These are phyloP conservation scores for Aplosporella prunicola DNA, from an alignment of 2,329 filamentous ascomycete genomes.

Conservation along the genomic window DNA sequence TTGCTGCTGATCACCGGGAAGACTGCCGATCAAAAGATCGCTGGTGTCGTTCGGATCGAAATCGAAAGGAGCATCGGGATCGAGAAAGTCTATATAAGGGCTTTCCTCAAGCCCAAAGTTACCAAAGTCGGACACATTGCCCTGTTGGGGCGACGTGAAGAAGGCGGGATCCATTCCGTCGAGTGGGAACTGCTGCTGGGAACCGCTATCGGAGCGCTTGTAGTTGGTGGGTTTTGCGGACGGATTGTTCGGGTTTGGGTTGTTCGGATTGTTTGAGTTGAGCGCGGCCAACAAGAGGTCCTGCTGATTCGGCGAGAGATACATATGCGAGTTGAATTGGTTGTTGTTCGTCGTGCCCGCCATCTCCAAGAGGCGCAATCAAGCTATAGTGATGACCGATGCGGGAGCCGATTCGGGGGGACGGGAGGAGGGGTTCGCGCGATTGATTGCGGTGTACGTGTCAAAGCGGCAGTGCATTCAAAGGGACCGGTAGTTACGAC, in stretches of 20 bases:
- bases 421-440: too few relatives aligned
- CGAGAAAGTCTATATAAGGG: slow-evolving; percentile 76
- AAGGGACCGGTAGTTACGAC: too few relatives aligned
- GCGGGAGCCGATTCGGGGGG: too few relatives aligned
- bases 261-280: slow-evolving; percentile 34
- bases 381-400: too few relatives aligned
- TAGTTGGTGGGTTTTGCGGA: slow-evolving; percentile 19
- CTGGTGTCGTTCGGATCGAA: slow-evolving; percentile 55
- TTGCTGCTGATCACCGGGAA: slow-evolving; percentile 44
- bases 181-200: slow-evolving; percentile 24
- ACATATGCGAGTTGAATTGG: slow-evolving; percentile 32
- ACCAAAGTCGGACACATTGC: slow-evolving; percentile 37
- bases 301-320: slow-evolving; percentile 39
- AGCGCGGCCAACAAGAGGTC: slow-evolving; percentile 39
- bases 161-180: slow-evolving; percentile 26
- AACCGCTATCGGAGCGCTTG: slow-evolving; percentile 15
- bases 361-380: too few relatives aligned
- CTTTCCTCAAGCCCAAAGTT: slow-evolving; percentile 54
- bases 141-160: slow-evolving; percentile 31
- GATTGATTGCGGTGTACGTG: too few relatives aligned
- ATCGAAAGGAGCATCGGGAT: slow-evolving; percentile 64
- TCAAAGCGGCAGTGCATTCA: too few relatives aligned
- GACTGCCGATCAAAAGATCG: slow-evolving; percentile 62
- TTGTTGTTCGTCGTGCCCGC: slow-evolving; percentile 30
- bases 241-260: slow-evolving; percentile 16